A percentile compares a stretch with the other conserved stretches of the same genome.
These are phyloP conservation scores for Rhodotorula sp. DNA, from an alignment of 1,284 basidiomycete genomes.

Conservation along the genomic window DNA sequence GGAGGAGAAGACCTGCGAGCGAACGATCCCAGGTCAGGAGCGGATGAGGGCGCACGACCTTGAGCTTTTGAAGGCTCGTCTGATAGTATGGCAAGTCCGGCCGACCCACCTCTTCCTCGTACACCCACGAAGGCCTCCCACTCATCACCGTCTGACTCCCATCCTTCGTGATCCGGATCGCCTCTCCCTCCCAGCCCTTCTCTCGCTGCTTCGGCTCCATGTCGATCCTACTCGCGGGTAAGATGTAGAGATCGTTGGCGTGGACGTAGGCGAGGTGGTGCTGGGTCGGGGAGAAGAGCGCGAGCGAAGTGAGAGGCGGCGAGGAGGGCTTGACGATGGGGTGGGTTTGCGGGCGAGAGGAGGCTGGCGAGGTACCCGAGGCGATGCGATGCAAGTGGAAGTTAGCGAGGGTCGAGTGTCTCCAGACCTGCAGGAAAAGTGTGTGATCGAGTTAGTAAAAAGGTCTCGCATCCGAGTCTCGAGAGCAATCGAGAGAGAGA, in stretches of 20 bases:
- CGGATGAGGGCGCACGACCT: not conserved
- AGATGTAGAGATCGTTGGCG: conserved; percentile 78
- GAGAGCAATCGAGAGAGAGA: too few relatives aligned
- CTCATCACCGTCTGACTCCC: conserved; percentile 86
- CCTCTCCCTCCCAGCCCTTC: conserved; percentile 25
- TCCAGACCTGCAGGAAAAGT: conserved; percentile 69
- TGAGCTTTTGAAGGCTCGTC: too few relatives aligned
- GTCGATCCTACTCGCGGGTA: conserved; percentile 54
- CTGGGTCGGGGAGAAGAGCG: conserved; percentile 80
- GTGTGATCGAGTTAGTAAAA: not conserved
- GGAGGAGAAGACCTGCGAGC: conserved; percentile 60
- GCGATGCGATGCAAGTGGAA: conserved; percentile 74
- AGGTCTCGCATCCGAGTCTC: too few relatives aligned
- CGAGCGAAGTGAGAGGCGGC: conserved; percentile 71
- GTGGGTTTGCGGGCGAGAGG: conserved; percentile 61
- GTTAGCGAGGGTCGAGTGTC: conserved; percentile 81
- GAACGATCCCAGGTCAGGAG: not conserved
- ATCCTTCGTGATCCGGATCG: conserved; percentile 76
- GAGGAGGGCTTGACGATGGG: conserved; percentile 53
- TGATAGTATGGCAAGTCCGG: too few relatives aligned
- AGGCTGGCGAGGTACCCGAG: conserved; percentile 41
- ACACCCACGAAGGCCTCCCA: conserved; percentile 93
- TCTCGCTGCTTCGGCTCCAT: conserved; percentile 17
- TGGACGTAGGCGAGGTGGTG: conserved; percentile 76
- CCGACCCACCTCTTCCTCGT: conserved; percentile 72